These are phyloP conservation scores for Lepidium africanum DNA, from an alignment of 345 rosid species.

Conservation along the genomic window DNA sequence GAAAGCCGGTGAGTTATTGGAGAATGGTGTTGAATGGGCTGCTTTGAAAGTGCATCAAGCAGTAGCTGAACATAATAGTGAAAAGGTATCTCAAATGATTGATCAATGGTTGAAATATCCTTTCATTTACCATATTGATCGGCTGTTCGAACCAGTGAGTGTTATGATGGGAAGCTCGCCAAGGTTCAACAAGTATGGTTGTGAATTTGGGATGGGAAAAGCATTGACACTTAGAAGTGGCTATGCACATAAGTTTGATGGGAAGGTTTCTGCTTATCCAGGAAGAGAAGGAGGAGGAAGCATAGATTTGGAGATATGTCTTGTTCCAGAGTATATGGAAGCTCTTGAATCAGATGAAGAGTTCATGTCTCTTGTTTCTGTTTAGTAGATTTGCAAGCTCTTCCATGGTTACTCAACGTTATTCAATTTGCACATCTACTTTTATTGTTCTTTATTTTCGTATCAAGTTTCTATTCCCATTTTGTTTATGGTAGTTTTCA, in stretches of 20 bases:
- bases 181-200: slow-evolving; percentile 66
- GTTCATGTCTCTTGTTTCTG: slow-evolving; percentile 36
- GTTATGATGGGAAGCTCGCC: slow-evolving; percentile 84
- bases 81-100: slow-evolving; percentile 28
- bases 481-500: too few relatives aligned
- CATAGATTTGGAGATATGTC: slow-evolving; percentile 63
- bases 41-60: slow-evolving; percentile 54
- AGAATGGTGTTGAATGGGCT: slow-evolving; percentile 50
- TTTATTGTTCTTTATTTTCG: too few relatives aligned
- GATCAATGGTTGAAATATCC: slow-evolving; percentile 47
- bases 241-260: slow-evolving; percentile 63
- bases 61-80: slow-evolving; percentile 35
- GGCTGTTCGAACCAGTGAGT: slow-evolving; percentile 43
- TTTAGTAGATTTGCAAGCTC: not conserved
- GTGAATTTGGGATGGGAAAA: slow-evolving; percentile 76
- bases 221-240: slow-evolving; percentile 66
- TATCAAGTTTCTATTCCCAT: too few relatives aligned
- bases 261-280: slow-evolving; percentile 55
- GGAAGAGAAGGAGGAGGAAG: slow-evolving; percentile 66
- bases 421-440: not conserved
- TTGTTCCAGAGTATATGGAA: slow-evolving; percentile 45
- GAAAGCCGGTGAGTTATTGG: slow-evolving; percentile 49
- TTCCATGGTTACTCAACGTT: not conserved
- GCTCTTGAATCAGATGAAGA: slow-evolving; percentile 53
- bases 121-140: slow-evolving; percentile 30